Base-by-base conservation (phyloP, 208 protist species). In the Herpetomonas tarakana region DNA sequence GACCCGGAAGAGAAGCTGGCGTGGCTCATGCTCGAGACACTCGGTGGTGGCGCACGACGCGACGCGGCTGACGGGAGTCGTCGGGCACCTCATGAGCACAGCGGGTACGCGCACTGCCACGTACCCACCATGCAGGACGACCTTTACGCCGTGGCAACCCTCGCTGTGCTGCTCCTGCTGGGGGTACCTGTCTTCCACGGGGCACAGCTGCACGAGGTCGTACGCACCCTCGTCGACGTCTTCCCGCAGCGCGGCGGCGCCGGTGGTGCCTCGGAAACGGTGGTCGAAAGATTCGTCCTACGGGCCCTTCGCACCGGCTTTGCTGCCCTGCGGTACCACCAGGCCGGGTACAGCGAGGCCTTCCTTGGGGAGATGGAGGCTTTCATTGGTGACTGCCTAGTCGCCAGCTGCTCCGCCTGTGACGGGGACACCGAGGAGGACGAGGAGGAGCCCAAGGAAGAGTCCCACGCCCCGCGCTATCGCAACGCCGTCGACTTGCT, bases 61-160 rank as follows among this genome's bases (percentile, higher is more conserved):
- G 38, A 35, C 18, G 53, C 29, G 18, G 46, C 51, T 11, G 26
- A 51, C n/a, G 31, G 22, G 2, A n/a, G 29, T 44, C 16, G 22
- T 18, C 39, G 19, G n/a, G 24, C 47, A 30, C 35, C 49, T 50
- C 4, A 31, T 21, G n/a, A n/a, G n/a, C n/a, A n/a, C n/a, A n/a
- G n/a, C n/a, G n/a, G n/a, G n/a, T n/a, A n/a, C n/a, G n/a, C n/a
- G n/a, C n/a, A n/a, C 30, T 45, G 45, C 52, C 65, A 71, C 56
- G 28, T 21, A 9, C 55, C 76, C 26, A 62, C 58, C 3, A 26
- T 52, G 1, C 52, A 58, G 0, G 88, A 94, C 53, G 88, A 94
- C 66, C 45, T 94, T n/a, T 88, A 91, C 55, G 83, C 88, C n/a
- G 55, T 91, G 14, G 88, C 78, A 35, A 72, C 80, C 59, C 56